A percentile compares a stretch with the other conserved stretches of the same genome.
Evolutionary conservation across 352 stramenopile genomes (phyloP).

Genomic region (Phytophthora fragariae): DNA sequence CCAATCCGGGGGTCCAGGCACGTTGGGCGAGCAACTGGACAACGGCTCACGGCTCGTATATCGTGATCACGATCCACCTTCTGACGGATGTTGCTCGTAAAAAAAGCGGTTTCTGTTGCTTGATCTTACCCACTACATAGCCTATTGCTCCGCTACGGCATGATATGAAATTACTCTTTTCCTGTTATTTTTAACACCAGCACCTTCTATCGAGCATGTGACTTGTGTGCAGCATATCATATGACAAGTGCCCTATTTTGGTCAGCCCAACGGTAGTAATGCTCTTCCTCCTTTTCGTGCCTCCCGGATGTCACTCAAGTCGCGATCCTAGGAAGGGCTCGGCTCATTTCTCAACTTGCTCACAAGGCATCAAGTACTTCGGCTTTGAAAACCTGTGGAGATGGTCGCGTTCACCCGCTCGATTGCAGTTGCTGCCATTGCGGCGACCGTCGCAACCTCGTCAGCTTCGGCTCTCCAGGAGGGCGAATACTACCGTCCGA

Average conservation of each 20-base stretch:
- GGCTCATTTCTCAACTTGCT: constrained; percentile 36
- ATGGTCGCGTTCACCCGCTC: constrained; percentile 23
- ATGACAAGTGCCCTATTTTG: not conserved
- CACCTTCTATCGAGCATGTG: not conserved
- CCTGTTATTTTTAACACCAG: too few relatives aligned
- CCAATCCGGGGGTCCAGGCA: constrained; percentile 15
- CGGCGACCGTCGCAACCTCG: constrained; percentile 2
- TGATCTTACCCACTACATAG: not conserved
- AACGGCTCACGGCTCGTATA: not conserved
- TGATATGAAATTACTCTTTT: too few relatives aligned
- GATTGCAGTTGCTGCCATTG: constrained; percentile 15
- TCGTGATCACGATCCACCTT: constrained; percentile 6
- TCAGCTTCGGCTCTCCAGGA: constrained; percentile 24
- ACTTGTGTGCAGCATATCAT: not conserved
- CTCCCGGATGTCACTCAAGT: constrained; percentile 5
- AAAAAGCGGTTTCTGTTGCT: too few relatives aligned
- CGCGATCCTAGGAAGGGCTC: constrained; percentile 11
- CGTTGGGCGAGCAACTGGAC: constrained; percentile 3
- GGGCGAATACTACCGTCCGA: constrained; percentile 41
- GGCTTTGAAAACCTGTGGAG: not conserved
- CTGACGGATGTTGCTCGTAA: constrained; percentile 1
- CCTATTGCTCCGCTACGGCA: not conserved
- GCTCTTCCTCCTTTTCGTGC: constrained; percentile 14
- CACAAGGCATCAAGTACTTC: constrained; percentile 6
- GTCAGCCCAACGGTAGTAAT: constrained; percentile 20